Percentiles rank a stretch among this genome's conserved stretches.
These are phyloP conservation scores for Trichoderma atroviride DNA, from an alignment of 2,329 filamentous ascomycete species.

Conservation along the genomic window DNA sequence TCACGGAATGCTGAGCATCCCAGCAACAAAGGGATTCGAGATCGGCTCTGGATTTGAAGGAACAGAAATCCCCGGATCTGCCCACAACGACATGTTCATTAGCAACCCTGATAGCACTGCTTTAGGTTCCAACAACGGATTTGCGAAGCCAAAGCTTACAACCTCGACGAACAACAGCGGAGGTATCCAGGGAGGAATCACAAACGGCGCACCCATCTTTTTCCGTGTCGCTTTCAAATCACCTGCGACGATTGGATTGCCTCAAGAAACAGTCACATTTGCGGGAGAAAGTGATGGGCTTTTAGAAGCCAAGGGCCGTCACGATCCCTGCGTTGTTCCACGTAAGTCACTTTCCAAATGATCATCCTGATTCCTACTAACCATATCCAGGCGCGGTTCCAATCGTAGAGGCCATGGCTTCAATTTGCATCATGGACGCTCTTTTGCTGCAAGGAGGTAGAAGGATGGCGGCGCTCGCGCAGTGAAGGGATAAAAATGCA, in stretches of 20 bases:
- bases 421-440: neutral
- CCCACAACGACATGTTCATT: constrained; percentile 76
- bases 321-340: constrained; percentile 91
- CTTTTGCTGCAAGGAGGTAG: neutral
- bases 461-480: neutral
- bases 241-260: constrained; percentile 87
- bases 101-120: constrained; percentile 48
- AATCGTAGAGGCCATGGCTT: constrained; percentile 1
- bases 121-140: constrained; percentile 39
- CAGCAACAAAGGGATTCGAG: constrained; percentile 94
- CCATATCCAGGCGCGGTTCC: neutral
- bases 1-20: constrained; percentile 94
- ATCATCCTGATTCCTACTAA: neutral
- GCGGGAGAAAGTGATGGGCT: constrained; percentile 70
- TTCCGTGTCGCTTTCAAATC: constrained; percentile 96
- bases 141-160: constrained; percentile 40
- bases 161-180: constrained; percentile 88
- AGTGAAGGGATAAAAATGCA: neutral
- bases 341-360: neutral
- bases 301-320: constrained; percentile 87
- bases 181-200: constrained; percentile 93
- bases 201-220: constrained; percentile 91
- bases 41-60: constrained; percentile 91
- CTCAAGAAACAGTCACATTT: constrained; percentile 82
- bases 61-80: constrained; percentile 81